A percentile compares a stretch with the other conserved stretches of the same genome.
These are phyloP conservation scores for Tuctoria greenei DNA, from an alignment of 176 grass and related monocot genomes.

Conservation along the genomic window DNA sequence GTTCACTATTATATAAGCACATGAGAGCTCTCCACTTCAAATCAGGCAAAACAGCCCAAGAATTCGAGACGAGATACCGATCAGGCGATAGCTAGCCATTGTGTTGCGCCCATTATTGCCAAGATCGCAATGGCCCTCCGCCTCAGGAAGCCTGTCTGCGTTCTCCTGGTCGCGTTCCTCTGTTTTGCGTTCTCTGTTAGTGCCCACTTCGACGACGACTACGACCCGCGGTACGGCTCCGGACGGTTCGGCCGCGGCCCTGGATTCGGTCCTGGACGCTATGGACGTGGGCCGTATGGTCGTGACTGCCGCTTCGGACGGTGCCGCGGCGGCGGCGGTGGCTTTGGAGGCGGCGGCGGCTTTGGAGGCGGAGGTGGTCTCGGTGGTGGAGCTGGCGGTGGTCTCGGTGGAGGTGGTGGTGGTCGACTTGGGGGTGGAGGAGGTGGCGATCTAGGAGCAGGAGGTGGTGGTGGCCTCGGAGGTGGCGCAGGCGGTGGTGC, in stretches of 20 bases:
- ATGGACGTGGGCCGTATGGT: slow-evolving; percentile 35
- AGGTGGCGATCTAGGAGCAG: slow-evolving; percentile 15
- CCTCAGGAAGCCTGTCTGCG: background rate
- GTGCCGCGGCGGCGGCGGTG: slow-evolving; percentile 24
- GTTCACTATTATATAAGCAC: slow-evolving; percentile 24
- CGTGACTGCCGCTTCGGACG: slow-evolving; percentile 41
- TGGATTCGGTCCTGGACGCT: background rate
- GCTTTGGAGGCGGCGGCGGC: slow-evolving; percentile 1
- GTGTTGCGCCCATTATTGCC: background rate
- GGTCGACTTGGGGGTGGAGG: slow-evolving; percentile 8
- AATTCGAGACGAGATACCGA: background rate
- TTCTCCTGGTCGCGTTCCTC: slow-evolving; percentile 10
- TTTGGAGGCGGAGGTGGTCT: slow-evolving; percentile 11
- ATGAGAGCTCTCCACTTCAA: background rate
- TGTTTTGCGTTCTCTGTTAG: slow-evolving; percentile 24
- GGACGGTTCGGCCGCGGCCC: background rate
- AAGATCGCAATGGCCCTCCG: slow-evolving; percentile 9
- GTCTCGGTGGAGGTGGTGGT: background rate
- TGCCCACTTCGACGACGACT: slow-evolving; percentile 31
- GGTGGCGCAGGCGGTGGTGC: slow-evolving; percentile 7
- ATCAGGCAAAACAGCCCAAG: background rate
- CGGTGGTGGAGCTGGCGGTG: slow-evolving; percentile 25
- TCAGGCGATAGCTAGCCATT: background rate
- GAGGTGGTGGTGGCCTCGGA: slow-evolving; percentile 24
- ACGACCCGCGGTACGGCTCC: slow-evolving; percentile 8